Conservation (phyloP, 495 filamentous ascomycete species). For the Astrothelium macrocarpum region DNA sequence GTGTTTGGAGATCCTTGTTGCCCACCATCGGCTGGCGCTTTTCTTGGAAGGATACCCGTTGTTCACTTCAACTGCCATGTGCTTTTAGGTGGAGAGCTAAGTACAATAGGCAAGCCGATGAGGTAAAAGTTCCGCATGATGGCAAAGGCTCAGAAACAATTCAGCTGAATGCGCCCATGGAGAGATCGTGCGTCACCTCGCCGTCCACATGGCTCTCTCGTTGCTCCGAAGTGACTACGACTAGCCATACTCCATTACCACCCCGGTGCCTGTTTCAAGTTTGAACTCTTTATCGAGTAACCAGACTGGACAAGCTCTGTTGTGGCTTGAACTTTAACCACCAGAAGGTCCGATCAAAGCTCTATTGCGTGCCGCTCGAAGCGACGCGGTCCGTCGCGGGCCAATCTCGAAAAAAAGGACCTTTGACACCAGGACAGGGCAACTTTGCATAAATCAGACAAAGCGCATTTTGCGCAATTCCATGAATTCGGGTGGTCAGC, state of each 20-base stretch:
- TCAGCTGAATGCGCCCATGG: slow-evolving; percentile 1
- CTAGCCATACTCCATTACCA: neutral
- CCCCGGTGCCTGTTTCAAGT: neutral
- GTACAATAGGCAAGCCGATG: neutral
- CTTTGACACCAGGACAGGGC: neutral
- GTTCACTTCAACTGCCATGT: neutral
- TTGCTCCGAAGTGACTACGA: too few species aligned
- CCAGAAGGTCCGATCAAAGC: neutral
- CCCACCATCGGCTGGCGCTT: neutral
- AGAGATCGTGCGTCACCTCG: neutral
- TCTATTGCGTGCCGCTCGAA: neutral
- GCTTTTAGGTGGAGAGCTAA: neutral
- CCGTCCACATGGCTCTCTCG: neutral
- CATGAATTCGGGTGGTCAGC: neutral
- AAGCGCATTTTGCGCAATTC: neutral
- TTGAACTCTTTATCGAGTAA: neutral
- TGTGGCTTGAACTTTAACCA: neutral
- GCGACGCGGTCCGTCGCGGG: neutral
- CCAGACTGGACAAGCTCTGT: neutral
- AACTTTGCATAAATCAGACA: too few species aligned
- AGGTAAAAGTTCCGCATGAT: neutral
- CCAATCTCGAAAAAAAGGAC: neutral
- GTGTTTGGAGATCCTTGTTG: neutral
- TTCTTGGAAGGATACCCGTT: neutral
- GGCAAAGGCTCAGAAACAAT: neutral